Conservation (phyloP, 176 grass and related monocot genomes). For the Paspalum notatum region DNA sequence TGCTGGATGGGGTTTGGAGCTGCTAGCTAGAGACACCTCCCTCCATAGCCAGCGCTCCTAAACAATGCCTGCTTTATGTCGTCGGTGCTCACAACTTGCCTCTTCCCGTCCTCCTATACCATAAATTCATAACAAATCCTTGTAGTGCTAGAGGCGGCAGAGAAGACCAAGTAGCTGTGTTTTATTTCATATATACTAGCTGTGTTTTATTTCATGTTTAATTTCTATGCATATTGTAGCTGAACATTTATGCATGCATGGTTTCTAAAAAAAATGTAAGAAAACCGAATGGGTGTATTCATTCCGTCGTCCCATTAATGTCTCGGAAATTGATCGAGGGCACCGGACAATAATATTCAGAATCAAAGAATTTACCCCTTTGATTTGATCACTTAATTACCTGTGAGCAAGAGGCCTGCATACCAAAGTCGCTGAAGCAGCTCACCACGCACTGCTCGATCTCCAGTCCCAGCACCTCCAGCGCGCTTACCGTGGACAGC, state of each 20-base stretch:
- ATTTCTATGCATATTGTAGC: neutral
- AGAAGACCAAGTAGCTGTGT: neutral
- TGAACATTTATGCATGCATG: neutral
- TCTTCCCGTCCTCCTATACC: constrained; percentile 65
- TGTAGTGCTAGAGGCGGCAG: neutral
- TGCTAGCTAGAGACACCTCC: constrained; percentile 52
- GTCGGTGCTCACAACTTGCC: constrained; percentile 52
- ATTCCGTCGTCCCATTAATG: neutral
- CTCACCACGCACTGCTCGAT: constrained; percentile 82
- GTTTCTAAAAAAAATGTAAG: too few species aligned
- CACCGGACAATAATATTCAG: too few species aligned
- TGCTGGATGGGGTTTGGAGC: constrained; percentile 5
- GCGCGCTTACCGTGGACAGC: constrained; percentile 60
- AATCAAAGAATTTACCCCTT: too few species aligned
- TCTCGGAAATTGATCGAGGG: too few species aligned
- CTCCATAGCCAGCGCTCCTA: constrained; percentile 78
- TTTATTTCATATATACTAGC: neutral
- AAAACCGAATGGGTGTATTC: neutral
- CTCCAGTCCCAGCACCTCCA: constrained; percentile 67
- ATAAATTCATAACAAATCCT: constrained; percentile 26
- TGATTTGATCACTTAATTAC: constrained; percentile 7
- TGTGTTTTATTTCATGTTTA: neutral
- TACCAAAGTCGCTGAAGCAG: constrained; percentile 82
- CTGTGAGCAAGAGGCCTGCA: constrained; percentile 76
- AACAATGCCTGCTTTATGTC: constrained; percentile 89